A percentile compares a stretch with the other conserved stretches of the same genome.
These are phyloP conservation scores for Carex myosuroides DNA, from an alignment of 176 grass and related monocot species.

Conservation along the genomic window DNA sequence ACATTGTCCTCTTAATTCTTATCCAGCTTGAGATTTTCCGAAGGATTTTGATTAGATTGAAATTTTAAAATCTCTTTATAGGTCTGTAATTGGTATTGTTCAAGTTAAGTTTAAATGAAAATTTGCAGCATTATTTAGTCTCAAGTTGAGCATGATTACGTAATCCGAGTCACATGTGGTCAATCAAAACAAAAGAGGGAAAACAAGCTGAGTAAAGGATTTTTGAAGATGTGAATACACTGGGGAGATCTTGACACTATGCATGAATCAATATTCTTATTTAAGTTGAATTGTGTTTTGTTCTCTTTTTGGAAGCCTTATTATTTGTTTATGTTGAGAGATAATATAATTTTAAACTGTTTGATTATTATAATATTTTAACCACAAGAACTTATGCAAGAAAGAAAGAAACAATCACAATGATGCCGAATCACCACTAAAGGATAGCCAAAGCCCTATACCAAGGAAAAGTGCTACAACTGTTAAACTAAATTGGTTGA, in stretches of 20 bases:
- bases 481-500: not conserved
- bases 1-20: not conserved
- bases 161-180: not conserved
- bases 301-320: not conserved
- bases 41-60: not conserved
- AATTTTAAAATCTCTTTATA: not conserved
- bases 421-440: not conserved
- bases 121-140: not conserved
- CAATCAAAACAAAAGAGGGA: not conserved
- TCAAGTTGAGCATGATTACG: slow-evolving; percentile 1
- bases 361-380: not conserved
- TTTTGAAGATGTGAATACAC: not conserved
- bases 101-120: not conserved
- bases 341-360: not conserved
- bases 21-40: not conserved
- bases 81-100: not conserved
- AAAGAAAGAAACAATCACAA: not conserved
- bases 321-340: not conserved
- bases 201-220: not conserved
- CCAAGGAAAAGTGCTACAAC: not conserved
- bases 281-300: not conserved
- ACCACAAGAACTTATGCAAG: not conserved
- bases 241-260: not conserved
- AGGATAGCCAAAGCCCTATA: not conserved
- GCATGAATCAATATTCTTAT: not conserved